phyloP scores from a whole-genome alignment of 345 rosid species.

The Melastoma malabathricum region DNA sequence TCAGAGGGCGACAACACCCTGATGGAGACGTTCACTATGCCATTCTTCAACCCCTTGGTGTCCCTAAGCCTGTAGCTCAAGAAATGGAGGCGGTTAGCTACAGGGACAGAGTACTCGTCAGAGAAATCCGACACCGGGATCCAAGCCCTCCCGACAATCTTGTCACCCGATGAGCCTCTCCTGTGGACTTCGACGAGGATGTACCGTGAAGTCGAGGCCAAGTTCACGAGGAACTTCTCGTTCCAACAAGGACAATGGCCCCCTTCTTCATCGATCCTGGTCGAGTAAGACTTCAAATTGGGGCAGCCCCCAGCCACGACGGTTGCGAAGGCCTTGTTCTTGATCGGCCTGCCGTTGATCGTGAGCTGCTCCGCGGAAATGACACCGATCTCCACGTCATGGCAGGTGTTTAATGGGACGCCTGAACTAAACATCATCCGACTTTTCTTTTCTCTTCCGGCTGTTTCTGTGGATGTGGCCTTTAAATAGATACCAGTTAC shows the following conservation, averaged over 20 bases:
- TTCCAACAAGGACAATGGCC: conserved; percentile 10
- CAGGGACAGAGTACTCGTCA: conserved; percentile 11
- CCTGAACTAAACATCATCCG: no score
- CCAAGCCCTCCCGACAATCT: conserved; percentile 8
- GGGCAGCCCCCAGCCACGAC: conserved; percentile 1
- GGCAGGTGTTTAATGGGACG: no score
- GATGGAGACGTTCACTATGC: conserved; percentile 9
- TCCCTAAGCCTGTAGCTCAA: conserved; percentile 16
- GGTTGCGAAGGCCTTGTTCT: conserved; percentile 5
- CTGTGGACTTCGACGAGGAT: conserved; percentile 10
- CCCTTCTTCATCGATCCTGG: conserved; percentile 4
- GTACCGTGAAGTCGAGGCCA: neutral
- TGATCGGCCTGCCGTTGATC: conserved; percentile 6
- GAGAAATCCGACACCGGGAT: conserved; percentile 13
- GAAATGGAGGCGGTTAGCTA: conserved; percentile 7
- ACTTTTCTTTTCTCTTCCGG: no score
- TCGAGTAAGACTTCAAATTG: neutral
- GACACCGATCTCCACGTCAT: conserved; percentile 20
- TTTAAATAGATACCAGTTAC: no score
- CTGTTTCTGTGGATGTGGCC: no score
- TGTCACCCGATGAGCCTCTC: conserved; percentile 5
- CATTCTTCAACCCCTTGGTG: conserved; percentile 6
- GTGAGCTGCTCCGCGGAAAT: conserved; percentile 11
- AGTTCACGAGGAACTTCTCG: conserved; percentile 9
- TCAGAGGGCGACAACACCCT: conserved; percentile 4